Percentiles rank a stretch among this genome's conserved stretches.
phyloP scores from a whole-genome alignment of 306 rosid species.

The Leucaena leucocephala region DNA sequence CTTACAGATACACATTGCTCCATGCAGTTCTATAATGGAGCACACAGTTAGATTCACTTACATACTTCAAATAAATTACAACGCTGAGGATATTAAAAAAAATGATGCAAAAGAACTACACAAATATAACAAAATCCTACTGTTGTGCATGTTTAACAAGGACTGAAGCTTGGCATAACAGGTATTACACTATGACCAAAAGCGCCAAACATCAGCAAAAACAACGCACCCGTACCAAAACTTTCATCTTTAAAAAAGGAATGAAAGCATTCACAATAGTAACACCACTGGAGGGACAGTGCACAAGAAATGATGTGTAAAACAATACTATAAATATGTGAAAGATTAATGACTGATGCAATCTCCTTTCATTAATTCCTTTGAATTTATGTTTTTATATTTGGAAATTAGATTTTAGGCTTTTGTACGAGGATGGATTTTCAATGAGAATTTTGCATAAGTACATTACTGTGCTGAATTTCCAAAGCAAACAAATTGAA shows the following conservation, averaged over 20 bases:
- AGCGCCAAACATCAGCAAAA: background rate
- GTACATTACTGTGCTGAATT: background rate
- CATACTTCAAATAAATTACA: background rate
- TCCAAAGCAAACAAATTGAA: background rate
- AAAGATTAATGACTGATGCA: background rate
- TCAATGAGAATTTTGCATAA: background rate
- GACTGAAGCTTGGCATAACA: background rate
- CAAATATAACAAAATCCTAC: background rate
- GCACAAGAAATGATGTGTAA: background rate
- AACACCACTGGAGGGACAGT: background rate
- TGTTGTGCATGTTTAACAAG: background rate
- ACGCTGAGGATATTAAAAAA: background rate
- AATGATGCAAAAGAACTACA: background rate
- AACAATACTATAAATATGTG: background rate
- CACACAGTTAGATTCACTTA: slow-evolving; percentile 29
- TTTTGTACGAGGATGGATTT: background rate
- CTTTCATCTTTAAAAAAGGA: background rate
- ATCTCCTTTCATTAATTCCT: background rate
- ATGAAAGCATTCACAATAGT: background rate
- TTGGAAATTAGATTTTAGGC: background rate
- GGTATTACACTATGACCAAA: background rate
- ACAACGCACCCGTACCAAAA: background rate
- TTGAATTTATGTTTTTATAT: background rate
- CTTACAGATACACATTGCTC: slow-evolving; percentile 80
- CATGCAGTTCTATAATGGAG: slow-evolving; percentile 66